Base-by-base conservation (phyloP, 148 eudicot species). In the Rhododendron ovatum region DNA sequence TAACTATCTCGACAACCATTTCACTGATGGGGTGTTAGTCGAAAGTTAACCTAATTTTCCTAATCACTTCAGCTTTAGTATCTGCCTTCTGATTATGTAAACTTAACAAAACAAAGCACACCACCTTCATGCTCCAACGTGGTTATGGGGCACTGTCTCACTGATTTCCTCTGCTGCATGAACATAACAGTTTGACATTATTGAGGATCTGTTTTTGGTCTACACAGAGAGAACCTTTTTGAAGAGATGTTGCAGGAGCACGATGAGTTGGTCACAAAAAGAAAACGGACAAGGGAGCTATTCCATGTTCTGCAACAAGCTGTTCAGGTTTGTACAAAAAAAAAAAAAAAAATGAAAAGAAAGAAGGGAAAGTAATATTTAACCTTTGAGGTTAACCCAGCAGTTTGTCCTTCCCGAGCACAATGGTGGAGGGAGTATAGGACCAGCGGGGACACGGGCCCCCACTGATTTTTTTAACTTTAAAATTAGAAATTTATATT, bases 191-290 rank as follows among this genome's bases (percentile, higher is more conserved):
- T 77, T 77, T 77, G 51, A 41, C 26, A 20, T 76, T 76, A 22
- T 17, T 78, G 51, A 78, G 81, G 17, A 45, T 78, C 28, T 78
- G 50, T 78, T 43, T 78, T 24, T 33, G 28, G 30, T 43, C 30
- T n/a, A 20, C 8, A 12, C 86, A 84, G 86, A 50, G 86, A 84
- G 48, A 74, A 28, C 47, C 86, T 48, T 84, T 71, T 84, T 50
- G 86, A 84, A 51, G 86, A 73, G 80, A 48, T 84, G 86, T 74
- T 84, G 65, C 80, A 14, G 35, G 86, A 84, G 50, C 47, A 48
- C 5, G 86, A 74, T 51, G 81, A 48, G 65, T 5, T 84, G 11
- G 69, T 24, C 47, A 50, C 35, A 11, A 74, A 73, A 37, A 73
- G 86, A 50, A 74, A 84, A 37, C 67, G 33, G 45, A 35, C 80